A percentile compares a stretch with the other conserved stretches of the same genome.
These are phyloP conservation scores for Lepidium aucheri DNA, from an alignment of 345 rosid genomes.

Conservation along the genomic window DNA sequence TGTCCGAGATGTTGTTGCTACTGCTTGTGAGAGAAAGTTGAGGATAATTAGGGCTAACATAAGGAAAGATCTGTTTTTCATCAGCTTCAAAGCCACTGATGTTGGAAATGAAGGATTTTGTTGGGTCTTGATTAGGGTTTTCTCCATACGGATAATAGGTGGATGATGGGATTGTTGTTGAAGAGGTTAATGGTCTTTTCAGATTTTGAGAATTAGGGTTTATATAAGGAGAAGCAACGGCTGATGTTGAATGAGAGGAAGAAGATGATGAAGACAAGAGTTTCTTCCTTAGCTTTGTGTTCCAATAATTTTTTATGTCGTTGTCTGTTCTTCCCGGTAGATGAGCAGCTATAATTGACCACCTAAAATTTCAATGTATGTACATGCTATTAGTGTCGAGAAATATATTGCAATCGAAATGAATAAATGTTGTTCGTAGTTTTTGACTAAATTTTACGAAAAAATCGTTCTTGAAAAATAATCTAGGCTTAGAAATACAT, in stretches of 20 bases:
- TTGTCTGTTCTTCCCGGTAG: conserved; percentile 93
- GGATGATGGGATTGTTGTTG: conserved; percentile 29
- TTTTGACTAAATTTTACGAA: conserved; percentile 21
- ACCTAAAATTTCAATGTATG: conserved; percentile 39
- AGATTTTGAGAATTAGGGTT: conserved; percentile 26
- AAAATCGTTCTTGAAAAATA: too few species aligned
- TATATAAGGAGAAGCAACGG: conserved; percentile 13
- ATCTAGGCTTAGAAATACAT: background rate
- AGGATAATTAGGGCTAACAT: conserved; percentile 15
- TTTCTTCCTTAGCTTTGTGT: conserved; percentile 93
- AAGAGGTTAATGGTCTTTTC: conserved; percentile 30
- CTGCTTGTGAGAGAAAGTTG: conserved; percentile 6
- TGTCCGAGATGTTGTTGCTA: conserved; percentile 5
- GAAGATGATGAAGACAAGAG: conserved; percentile 39
- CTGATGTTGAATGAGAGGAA: conserved; percentile 13
- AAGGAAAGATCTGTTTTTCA: conserved; percentile 10
- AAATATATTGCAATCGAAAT: background rate
- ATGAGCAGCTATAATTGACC: conserved; percentile 98
- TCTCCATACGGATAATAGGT: conserved; percentile 23
- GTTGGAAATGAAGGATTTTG: conserved; percentile 21
- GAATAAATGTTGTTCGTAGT: conserved; percentile 4
- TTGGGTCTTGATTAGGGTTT: conserved; percentile 31
- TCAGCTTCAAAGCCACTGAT: conserved; percentile 17
- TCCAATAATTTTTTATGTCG: conserved; percentile 94
- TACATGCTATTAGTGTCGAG: conserved; percentile 5